phyloP scores from a whole-genome alignment of 495 filamentous ascomycete species.

The Hypoxylon perforatum region DNA sequence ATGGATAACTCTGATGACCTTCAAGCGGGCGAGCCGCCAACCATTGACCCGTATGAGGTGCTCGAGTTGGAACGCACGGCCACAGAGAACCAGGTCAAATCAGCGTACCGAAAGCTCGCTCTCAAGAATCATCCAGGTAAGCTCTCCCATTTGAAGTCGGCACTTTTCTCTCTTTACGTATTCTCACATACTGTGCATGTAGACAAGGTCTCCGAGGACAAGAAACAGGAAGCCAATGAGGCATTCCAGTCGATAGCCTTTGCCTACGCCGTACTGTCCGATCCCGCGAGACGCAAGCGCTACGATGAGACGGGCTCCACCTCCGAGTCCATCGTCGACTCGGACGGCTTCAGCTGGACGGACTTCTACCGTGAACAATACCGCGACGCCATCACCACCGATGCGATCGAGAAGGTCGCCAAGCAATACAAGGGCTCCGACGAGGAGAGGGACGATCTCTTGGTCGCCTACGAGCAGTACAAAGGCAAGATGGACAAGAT shows the following conservation, averaged over 20 bases:
- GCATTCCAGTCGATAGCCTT: conserved; percentile 92
- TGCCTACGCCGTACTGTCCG: conserved; percentile 91
- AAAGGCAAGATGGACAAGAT: conserved; percentile 79
- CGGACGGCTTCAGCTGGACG: conserved; percentile 86
- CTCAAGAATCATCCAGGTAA: conserved; percentile 93
- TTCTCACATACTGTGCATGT: conserved; percentile 14
- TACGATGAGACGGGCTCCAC: conserved; percentile 93
- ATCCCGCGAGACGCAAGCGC: conserved; percentile 76
- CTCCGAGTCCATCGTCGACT: conserved; percentile 74
- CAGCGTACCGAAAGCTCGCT: conserved; percentile 87
- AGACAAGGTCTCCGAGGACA: conserved; percentile 78
- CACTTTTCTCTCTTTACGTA: conserved; percentile 26
- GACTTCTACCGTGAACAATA: conserved; percentile 88
- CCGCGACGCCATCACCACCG: conserved; percentile 72
- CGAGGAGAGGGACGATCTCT: conserved; percentile 80
- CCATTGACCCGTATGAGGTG: conserved; percentile 85
- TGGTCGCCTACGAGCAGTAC: conserved; percentile 75
- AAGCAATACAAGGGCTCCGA: conserved; percentile 84
- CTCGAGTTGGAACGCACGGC: conserved; percentile 74
- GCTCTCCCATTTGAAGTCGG: conserved; percentile 42
- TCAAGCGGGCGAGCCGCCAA: conserved; percentile 52
- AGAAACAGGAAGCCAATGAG: conserved; percentile 74
- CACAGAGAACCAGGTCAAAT: conserved; percentile 77
- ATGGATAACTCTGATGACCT: conserved; percentile 56
- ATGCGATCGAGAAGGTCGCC: conserved; percentile 77